phyloP scores from a whole-genome alignment of 1,284 basidiomycete species.

The Ustilago trichophora region DNA sequence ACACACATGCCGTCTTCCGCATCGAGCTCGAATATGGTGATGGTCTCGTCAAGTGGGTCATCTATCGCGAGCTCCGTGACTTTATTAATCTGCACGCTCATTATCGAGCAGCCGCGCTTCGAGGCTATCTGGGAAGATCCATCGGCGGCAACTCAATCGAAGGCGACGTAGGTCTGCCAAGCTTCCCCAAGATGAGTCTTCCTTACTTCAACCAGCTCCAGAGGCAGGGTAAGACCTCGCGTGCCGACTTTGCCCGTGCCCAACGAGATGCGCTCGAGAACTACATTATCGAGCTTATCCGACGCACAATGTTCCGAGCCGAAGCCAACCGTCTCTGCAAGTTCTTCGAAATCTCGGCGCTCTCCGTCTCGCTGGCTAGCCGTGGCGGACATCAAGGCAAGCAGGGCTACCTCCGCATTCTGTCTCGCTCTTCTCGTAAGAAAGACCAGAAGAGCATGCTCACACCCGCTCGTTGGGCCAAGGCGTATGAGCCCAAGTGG shows the following conservation, averaged over 20 bases:
- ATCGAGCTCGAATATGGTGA: slow-evolving; percentile 98
- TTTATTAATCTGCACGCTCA: slow-evolving; percentile 91
- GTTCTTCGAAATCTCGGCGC: slow-evolving; percentile 93
- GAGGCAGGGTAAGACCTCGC: slow-evolving; percentile 65
- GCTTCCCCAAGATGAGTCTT: slow-evolving; percentile 86
- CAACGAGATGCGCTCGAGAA: slow-evolving; percentile 85
- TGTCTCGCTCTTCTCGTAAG: slow-evolving; percentile 68
- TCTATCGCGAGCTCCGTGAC: slow-evolving; percentile 92
- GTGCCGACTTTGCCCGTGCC: slow-evolving; percentile 78
- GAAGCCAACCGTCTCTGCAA: slow-evolving; percentile 88
- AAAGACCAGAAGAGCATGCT: slow-evolving; percentile 68
- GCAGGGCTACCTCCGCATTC: slow-evolving; percentile 79
- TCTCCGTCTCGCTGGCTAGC: slow-evolving; percentile 84
- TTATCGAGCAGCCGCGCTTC: slow-evolving; percentile 78
- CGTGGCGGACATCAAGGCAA: slow-evolving; percentile 81
- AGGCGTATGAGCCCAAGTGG: slow-evolving; percentile 82
- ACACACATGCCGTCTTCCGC: slow-evolving; percentile 82
- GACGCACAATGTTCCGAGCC: slow-evolving; percentile 88
- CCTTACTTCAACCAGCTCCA: slow-evolving; percentile 83
- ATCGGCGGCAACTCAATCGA: slow-evolving; percentile 45
- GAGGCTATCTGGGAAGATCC: slow-evolving; percentile 55
- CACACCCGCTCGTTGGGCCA: slow-evolving; percentile 71
- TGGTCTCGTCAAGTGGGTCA: slow-evolving; percentile 87
- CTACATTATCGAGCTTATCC: slow-evolving; percentile 86
- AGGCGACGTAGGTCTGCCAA: slow-evolving; percentile 77